A percentile compares a stretch with the other conserved stretches of the same genome.
Conservation (phyloP, 1,284 basidiomycete species). For the Leccinum pachyderme region DNA sequence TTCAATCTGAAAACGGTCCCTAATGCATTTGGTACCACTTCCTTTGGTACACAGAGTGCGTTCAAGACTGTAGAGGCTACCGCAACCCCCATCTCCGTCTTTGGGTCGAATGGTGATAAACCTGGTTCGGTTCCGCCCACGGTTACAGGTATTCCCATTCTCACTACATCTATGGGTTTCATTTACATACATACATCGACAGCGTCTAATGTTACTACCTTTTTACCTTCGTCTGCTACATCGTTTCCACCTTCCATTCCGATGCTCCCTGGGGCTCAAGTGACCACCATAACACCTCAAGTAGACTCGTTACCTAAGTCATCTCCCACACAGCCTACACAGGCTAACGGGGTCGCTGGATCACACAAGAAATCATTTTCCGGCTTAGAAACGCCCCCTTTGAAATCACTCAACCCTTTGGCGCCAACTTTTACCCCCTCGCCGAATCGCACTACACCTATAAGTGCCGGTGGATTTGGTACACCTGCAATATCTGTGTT, state of each 20-base stretch:
- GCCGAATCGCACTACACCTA: neutral
- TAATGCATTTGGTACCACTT: constrained; percentile 31
- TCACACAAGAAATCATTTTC: constrained; percentile 2
- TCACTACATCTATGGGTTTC: neutral
- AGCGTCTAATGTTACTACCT: neutral
- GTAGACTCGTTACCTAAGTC: neutral
- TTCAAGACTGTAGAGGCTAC: constrained; percentile 5
- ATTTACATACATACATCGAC: neutral
- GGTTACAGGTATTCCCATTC: constrained; percentile 16
- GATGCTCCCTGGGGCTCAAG: neutral
- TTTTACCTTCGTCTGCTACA: constrained; percentile 23
- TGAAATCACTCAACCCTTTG: constrained; percentile 25
- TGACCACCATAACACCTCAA: neutral
- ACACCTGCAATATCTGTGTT: constrained; percentile 1
- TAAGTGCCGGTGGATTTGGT: neutral
- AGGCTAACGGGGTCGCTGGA: constrained; percentile 1
- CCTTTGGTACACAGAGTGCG: constrained; percentile 18
- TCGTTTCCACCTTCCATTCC: constrained; percentile 1
- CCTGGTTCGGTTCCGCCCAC: constrained; percentile 4
- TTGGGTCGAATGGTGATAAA: constrained; percentile 22
- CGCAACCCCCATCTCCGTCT: constrained; percentile 7
- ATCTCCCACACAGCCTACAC: constrained; percentile 2
- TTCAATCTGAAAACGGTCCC: constrained; percentile 38
- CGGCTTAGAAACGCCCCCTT: constrained; percentile 8
- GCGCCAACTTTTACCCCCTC: constrained; percentile 30